A percentile compares a stretch with the other conserved stretches of the same genome.
These are phyloP conservation scores for Aegilops sharonensis DNA, from an alignment of 176 grass and related monocot species.

Conservation along the genomic window DNA sequence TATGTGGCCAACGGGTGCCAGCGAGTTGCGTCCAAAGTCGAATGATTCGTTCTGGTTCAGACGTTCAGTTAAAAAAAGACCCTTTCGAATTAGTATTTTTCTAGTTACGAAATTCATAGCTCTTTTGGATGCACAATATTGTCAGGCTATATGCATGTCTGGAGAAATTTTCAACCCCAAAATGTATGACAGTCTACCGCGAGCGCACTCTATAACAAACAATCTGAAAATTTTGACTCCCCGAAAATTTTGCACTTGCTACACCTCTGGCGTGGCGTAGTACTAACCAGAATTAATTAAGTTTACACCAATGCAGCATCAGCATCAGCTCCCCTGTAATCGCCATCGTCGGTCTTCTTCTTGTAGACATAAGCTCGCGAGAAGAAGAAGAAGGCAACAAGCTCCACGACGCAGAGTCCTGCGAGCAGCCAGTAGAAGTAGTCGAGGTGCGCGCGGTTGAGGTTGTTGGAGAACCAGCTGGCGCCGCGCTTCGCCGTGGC, in stretches of 20 bases:
- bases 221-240: neutral
- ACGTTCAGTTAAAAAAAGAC: too few species aligned
- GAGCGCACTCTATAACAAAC: neutral
- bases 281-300: neutral
- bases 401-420: slow-evolving; percentile 27
- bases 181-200: too few species aligned
- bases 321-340: neutral
- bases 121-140: too few species aligned
- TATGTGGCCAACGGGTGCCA: too few species aligned
- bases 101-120: too few species aligned
- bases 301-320: neutral
- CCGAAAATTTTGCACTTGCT: neutral
- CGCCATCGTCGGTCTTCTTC: slow-evolving; percentile 11
- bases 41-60: too few species aligned
- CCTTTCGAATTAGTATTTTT: too few species aligned
- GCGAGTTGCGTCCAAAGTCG: too few species aligned
- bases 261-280: neutral
- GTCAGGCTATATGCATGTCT: too few species aligned
- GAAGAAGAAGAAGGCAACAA: slow-evolving; percentile 28
- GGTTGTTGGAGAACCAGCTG: slow-evolving; percentile 60
- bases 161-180: too few species aligned
- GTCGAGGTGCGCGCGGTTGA: slow-evolving; percentile 62
- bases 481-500: slow-evolving; percentile 2
- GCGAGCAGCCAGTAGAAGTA: slow-evolving; percentile 67
- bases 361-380: slow-evolving; percentile 40